A percentile compares a stretch with the other conserved stretches of the same genome.
Conservation (phyloP, 305 asterid genomes). For the Rubia occidens region DNA sequence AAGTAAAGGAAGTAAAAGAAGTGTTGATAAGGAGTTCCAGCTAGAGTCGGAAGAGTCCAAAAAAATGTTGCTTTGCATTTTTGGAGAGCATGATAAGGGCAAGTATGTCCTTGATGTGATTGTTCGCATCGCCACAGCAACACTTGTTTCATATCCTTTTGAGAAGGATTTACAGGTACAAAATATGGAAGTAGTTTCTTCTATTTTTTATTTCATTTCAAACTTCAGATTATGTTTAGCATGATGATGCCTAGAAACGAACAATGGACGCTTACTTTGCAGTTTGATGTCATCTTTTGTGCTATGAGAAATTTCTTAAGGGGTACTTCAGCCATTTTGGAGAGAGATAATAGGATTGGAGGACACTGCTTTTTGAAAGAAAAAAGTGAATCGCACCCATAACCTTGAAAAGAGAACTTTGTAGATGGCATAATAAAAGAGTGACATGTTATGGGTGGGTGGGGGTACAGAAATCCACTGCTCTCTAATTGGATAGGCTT, state of each 20-base stretch:
- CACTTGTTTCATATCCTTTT: constrained; percentile 84
- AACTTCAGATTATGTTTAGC: neutral
- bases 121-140: constrained; percentile 52
- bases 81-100: constrained; percentile 70
- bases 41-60: constrained; percentile 27
- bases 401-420: neutral
- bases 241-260: neutral
- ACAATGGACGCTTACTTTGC: neutral
- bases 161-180: constrained; percentile 90
- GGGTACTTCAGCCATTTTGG: neutral
- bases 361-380: neutral
- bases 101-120: constrained; percentile 69
- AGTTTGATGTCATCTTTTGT: neutral
- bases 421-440: neutral
- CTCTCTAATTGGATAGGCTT: neutral
- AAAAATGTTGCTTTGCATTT: constrained; percentile 49
- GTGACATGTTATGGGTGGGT: neutral
- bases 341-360: neutral
- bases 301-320: neutral
- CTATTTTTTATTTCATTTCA: neutral
- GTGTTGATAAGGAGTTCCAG: constrained; percentile 24
- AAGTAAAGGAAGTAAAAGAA: constrained; percentile 32
- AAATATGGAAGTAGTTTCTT: constrained; percentile 6
- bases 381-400: neutral
- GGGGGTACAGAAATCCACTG: neutral